Evolutionary conservation across 1,139 yeast species (phyloP), one percentile per base, ranked within the genome.

Genomic region (Magnusiomyces paraingens): DNA sequence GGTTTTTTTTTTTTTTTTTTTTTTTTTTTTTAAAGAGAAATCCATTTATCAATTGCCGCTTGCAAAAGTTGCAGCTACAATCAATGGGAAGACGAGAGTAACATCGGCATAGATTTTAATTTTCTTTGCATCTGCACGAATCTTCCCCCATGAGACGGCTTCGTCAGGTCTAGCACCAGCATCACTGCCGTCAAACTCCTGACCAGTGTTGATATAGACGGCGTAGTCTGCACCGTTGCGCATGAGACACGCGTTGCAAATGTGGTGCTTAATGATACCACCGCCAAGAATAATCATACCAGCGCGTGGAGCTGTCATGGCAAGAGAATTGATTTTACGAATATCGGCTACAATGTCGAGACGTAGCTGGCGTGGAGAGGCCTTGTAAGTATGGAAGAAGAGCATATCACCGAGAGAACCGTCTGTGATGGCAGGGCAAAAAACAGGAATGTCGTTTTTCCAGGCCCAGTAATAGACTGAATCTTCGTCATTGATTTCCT

Each of bases 101-200:
- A 88, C 99, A 69, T 93, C 99, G 14, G 96, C 95, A 64, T 88
- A 93, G 49, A 93, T 93, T 73, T 93, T 93, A 56, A 90, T 95
- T 58, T 84, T 81, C 64, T 81, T 81, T 38, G 99, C 99, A 48
- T 90, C 96, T 4, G 96, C 85, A 73, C 89, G 89, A 71, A 93
- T 93, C 72, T 93, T 93, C 59, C 99, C 99, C 99, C 99, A 93
- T 49, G 96, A 86, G 53, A 93, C 86, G 29, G 99, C 99, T 73
- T 93, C 99, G 69, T 94, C 99, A 0, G 99, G 98, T 67, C 99
- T 81, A 5, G 99, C 99, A 60, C 99, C 99, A 17, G 99, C 98
- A 70, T 93, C 99, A 15, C 96, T 88, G 51, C 99, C 99, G 67
- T 93, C 99, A 66, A 90, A 94, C 70, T 93, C 99, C 73, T 93